Base-by-base conservation (phyloP, 1,284 basidiomycete genomes). In the Butyriboletus appendiculatus region DNA sequence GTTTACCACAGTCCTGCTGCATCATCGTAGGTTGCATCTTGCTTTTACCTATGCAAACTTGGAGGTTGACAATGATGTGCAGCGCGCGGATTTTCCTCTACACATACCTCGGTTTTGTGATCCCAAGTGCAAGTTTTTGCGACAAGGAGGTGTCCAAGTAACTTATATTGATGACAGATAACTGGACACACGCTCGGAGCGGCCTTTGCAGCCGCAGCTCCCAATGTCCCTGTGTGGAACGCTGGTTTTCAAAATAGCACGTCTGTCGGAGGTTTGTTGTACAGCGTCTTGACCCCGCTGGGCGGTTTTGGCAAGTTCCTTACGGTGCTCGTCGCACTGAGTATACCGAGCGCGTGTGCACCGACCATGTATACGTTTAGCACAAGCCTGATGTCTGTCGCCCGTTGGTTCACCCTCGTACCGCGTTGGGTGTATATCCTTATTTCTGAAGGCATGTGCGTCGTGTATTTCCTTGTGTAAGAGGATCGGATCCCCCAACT, bases 311-410 rank as follows among this genome's bases (percentile, higher is more conserved):
- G 85, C 15, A 76, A 78, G 61, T 81, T 87, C 64, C 64, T 69
- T 22, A 67, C 65, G 0, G 79, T 80, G 26, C 59, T 81, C 24
- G 68, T 79, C 28, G 73, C 77, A 6, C 61, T 81, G 53, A 78
- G 75, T 11, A 71, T 81, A n/a, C 76, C 81, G 0, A 79, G 80
- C 42, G 76, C 79, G 12, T 78, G 85, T 60, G 89, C 86, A 12
- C 86, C 87, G 3, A 86, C 81, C 15, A 88, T 92, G 80, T 92
- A 92, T 66, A 85, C 85, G 4, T 88, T 86, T 60, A 86, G 87
- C 20, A 81, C 85, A 42, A 87, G 84, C 56, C 79, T 89, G 59
- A 88, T 91, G 80, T 80, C 88, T 11, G 75, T 89, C 18, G 53
- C 83, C 28, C 49, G 37, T 34, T 61, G 61, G 59, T 79, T 82